Conservation (phyloP, 1,284 basidiomycete species). For the Tylopilus sp. region DNA sequence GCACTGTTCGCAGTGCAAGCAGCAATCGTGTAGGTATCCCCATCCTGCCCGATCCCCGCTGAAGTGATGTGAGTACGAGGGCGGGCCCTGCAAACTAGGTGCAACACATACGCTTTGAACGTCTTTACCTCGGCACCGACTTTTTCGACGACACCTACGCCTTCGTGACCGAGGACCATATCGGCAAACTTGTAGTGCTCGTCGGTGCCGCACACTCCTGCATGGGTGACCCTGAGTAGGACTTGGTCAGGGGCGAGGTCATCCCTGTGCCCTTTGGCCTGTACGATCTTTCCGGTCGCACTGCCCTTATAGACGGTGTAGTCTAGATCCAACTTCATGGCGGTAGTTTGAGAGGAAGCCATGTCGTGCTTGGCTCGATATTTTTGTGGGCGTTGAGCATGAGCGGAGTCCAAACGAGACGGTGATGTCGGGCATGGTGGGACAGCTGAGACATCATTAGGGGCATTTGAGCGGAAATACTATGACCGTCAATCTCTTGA, state of each 20-base stretch:
- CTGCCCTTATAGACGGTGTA: constrained; percentile 31
- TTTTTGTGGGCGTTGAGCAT: too few relatives aligned
- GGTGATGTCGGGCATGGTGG: too few relatives aligned
- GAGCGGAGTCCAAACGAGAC: too few relatives aligned
- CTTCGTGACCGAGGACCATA: constrained; percentile 40
- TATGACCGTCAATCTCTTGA: too few relatives aligned
- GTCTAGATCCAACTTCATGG: constrained; percentile 23
- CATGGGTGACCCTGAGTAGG: constrained; percentile 39
- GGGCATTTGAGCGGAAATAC: too few relatives aligned
- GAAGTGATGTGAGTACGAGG: neutral
- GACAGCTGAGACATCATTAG: too few relatives aligned
- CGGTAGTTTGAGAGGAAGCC: neutral
- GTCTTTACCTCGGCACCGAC: constrained; percentile 28
- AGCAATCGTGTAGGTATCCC: constrained; percentile 29
- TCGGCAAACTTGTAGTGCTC: constrained; percentile 33
- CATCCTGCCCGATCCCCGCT: constrained; percentile 34
- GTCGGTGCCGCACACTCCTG: constrained; percentile 49
- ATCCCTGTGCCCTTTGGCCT: constrained; percentile 13
- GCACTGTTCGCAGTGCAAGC: constrained; percentile 29
- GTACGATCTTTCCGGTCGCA: constrained; percentile 17
- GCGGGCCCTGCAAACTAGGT: too few relatives aligned
- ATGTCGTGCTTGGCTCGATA: neutral
- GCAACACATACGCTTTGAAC: constrained; percentile 30
- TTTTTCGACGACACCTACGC: constrained; percentile 31
- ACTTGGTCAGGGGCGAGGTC: constrained; percentile 32